Conservation (phyloP, 192 early-diverging fungal species). For the Powellomyces hirtus region DNA sequence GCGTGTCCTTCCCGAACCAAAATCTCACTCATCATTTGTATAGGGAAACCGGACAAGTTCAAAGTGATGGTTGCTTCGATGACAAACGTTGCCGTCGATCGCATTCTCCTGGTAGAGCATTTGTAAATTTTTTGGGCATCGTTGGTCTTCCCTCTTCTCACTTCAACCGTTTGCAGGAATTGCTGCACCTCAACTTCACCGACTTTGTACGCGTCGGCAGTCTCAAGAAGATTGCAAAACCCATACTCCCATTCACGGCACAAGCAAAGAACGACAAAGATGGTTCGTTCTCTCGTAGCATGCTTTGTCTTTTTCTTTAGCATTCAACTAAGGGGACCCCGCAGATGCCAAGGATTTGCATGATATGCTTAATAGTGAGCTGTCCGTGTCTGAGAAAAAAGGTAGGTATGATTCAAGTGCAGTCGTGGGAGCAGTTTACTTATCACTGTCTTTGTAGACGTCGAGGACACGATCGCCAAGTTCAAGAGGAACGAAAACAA, state of each 20-base stretch:
- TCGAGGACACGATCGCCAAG: conserved; percentile 42
- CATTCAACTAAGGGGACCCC: neutral
- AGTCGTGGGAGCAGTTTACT: too few species aligned
- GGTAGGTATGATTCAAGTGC: too few species aligned
- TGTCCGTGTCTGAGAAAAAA: neutral
- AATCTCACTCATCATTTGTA: neutral
- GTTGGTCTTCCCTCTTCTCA: neutral
- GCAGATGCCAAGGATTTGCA: conserved; percentile 76
- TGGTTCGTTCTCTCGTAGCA: neutral
- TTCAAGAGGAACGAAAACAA: conserved; percentile 48
- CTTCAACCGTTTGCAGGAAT: conserved; percentile 4
- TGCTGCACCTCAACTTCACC: conserved; percentile 36
- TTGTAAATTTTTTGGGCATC: neutral
- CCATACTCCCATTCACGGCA: conserved; percentile 41
- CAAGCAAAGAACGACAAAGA: conserved; percentile 26
- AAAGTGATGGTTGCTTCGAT: conserved; percentile 40
- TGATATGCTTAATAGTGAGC: conserved; percentile 60
- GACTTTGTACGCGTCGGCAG: conserved; percentile 51
- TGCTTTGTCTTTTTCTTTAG: neutral
- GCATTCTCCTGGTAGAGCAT: conserved; percentile 41
- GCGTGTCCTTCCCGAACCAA: neutral
- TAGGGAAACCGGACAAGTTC: conserved; percentile 27
- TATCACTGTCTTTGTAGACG: too few species aligned
- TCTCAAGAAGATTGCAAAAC: conserved; percentile 50
- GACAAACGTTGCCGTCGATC: conserved; percentile 55